Evolutionary conservation across 257 asterid species (phyloP).

Genomic region (Anisodus acutangulus): DNA sequence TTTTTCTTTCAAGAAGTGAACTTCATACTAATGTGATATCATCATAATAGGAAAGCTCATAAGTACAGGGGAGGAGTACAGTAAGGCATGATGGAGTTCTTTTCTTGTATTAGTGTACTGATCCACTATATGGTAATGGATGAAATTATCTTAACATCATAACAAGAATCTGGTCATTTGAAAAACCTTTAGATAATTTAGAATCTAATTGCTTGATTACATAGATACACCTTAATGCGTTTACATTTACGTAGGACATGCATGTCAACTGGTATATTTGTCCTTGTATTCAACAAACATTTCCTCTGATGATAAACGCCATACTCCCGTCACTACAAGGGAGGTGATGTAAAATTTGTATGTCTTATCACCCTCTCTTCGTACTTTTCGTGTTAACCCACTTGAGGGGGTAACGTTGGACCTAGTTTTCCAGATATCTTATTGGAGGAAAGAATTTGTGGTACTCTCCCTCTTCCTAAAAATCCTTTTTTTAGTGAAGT

Average conservation of each 20-base stretch:
- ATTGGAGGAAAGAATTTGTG: background rate
- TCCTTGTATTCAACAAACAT: background rate
- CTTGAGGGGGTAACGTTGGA: background rate
- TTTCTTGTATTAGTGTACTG: background rate
- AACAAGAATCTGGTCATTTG: background rate
- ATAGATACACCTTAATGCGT: background rate
- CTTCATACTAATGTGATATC: background rate
- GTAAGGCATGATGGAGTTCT: background rate
- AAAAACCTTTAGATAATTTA: background rate
- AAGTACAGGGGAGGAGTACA: background rate
- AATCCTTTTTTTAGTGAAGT: too few relatives aligned
- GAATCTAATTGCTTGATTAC: background rate
- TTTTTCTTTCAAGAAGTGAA: background rate
- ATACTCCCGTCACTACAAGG: background rate
- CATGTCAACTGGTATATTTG: background rate
- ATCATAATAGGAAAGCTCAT: background rate
- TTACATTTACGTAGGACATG: background rate
- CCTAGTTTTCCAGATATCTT: background rate
- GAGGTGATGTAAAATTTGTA: background rate
- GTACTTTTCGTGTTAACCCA: background rate
- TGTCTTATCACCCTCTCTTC: background rate
- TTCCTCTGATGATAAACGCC: background rate
- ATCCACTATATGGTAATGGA: background rate
- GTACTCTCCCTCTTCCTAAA: background rate
- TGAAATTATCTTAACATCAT: background rate